Conservation (phyloP, 371 early-diverging fungal species). For the Zychaea mexicana region DNA sequence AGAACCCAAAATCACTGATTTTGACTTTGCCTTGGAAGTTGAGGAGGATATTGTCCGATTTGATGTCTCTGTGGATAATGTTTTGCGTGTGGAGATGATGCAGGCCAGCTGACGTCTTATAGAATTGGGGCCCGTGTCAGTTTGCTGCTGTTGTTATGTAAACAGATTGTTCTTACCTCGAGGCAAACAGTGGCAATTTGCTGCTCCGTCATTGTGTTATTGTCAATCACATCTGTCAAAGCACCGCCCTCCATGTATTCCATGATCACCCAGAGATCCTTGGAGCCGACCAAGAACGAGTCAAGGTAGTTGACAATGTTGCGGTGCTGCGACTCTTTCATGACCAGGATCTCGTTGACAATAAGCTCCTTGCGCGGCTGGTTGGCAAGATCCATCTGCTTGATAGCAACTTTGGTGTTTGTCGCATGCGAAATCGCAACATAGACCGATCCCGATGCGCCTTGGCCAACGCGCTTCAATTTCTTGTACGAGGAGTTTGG, state of each 20-base stretch:
- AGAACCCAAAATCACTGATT: conserved; percentile 93
- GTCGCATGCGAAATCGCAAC: conserved; percentile 73
- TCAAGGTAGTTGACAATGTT: conserved; percentile 97
- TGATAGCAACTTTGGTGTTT: conserved; percentile 89
- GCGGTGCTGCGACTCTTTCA: conserved; percentile 94
- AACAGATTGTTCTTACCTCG: conserved; percentile 57
- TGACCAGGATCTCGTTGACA: conserved; percentile 95
- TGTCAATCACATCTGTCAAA: conserved; percentile 94
- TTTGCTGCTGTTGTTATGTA: not conserved
- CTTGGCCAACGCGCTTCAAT: conserved; percentile 95
- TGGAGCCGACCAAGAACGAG: conserved; percentile 79
- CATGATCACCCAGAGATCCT: conserved; percentile 97
- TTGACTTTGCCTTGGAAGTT: conserved; percentile 89
- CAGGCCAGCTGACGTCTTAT: conserved; percentile 82
- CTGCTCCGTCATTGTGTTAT: conserved; percentile 82
- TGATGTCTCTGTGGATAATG: conserved; percentile 97
- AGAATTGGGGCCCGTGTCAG: too few relatives aligned
- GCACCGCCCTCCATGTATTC: conserved; percentile 99
- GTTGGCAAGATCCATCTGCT: conserved; percentile 93
- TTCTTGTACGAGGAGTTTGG: conserved; percentile 85
- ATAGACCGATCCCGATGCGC: conserved; percentile 96
- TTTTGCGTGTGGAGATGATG: conserved; percentile 87
- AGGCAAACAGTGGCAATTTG: conserved; percentile 91
- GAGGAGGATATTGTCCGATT: conserved; percentile 93
- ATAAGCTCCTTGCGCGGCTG: conserved; percentile 96